Evolutionary conservation across 805 yeast species (phyloP).

Genomic region (Schwanniomyces yamadae): DNA sequence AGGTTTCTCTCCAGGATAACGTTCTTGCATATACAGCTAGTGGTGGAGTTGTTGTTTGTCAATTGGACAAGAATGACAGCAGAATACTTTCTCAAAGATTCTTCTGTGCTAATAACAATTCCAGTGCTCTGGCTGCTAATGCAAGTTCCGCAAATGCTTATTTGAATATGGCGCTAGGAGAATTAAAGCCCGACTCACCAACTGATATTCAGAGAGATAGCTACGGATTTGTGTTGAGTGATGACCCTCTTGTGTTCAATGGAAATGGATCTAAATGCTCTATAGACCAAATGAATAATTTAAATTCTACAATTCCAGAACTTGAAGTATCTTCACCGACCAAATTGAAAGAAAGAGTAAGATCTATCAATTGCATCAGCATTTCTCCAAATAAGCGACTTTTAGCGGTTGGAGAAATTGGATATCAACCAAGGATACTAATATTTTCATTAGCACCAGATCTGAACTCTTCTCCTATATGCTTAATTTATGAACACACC

Average conservation of each 20-base stretch:
- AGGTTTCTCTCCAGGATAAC: slow-evolving; percentile 39
- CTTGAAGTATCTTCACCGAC: slow-evolving; percentile 14
- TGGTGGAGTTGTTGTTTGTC: slow-evolving; percentile 57
- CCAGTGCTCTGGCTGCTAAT: slow-evolving; percentile 3
- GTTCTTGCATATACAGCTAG: slow-evolving; percentile 55
- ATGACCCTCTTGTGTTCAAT: slow-evolving; percentile 28
- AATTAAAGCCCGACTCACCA: slow-evolving; percentile 1
- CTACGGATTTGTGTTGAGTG: slow-evolving; percentile 32
- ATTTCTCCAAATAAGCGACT: slow-evolving; percentile 53
- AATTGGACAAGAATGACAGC: slow-evolving; percentile 19
- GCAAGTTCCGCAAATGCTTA: slow-evolving; percentile 26
- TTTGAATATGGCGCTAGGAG: slow-evolving; percentile 23
- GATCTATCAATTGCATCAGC: slow-evolving; percentile 57
- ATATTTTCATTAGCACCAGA: slow-evolving; percentile 56
- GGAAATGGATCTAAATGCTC: slow-evolving; percentile 10
- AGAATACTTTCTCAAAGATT: slow-evolving; percentile 40
- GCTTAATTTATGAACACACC: slow-evolving; percentile 57
- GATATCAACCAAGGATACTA: slow-evolving; percentile 65
- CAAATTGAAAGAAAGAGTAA: slow-evolving; percentile 40
- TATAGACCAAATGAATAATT: neutral
- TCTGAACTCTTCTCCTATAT: slow-evolving; percentile 48
- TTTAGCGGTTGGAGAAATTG: slow-evolving; percentile 70
- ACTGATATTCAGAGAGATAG: slow-evolving; percentile 22
- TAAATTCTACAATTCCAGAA: slow-evolving; percentile 9
- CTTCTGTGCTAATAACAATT: slow-evolving; percentile 46